These are phyloP conservation scores for Hypoxylon sp. DNA, from an alignment of 2,329 filamentous ascomycete genomes.

Conservation along the genomic window DNA sequence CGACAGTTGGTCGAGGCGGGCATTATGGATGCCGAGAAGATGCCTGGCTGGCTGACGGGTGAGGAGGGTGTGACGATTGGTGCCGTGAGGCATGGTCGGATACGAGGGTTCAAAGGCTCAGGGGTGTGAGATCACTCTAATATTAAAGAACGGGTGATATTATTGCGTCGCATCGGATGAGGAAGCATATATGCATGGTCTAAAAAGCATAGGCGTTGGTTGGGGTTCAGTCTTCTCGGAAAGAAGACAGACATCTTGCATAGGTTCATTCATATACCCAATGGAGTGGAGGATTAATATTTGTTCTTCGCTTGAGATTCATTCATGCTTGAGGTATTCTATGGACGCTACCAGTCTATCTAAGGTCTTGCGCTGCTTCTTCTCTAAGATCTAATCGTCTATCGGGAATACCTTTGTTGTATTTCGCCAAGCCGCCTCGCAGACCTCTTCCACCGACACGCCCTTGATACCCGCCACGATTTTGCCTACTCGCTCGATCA, in stretches of 20 bases:
- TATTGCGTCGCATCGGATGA: background rate
- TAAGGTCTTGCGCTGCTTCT: constrained; percentile 2
- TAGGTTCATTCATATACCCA: constrained; percentile 26
- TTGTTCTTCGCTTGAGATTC: no score
- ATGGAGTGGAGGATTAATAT: no score
- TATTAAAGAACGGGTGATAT: background rate
- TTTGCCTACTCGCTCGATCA: constrained; percentile 85
- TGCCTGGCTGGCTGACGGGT: constrained; percentile 92
- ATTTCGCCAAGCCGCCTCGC: constrained; percentile 86
- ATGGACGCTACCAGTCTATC: no score
- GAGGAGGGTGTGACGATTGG: constrained; percentile 83
- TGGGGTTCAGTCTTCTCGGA: constrained; percentile 12
- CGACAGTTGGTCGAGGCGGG: constrained; percentile 80
- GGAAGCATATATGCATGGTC: constrained; percentile 3
- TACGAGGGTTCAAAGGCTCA: constrained; percentile 66
- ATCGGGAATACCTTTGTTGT: constrained; percentile 82
- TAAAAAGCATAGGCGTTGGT: no score
- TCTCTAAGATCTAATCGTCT: constrained; percentile 54
- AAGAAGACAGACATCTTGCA: constrained; percentile 5
- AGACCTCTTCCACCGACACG: constrained; percentile 80
- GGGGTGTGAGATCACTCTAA: constrained; percentile 52
- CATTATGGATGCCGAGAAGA: constrained; percentile 75
- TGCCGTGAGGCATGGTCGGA: constrained; percentile 71
- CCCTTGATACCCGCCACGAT: constrained; percentile 89
- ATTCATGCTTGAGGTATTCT: no score